Percentiles rank a stretch among this genome's conserved stretches.
Evolutionary conservation across 768 basidiomycete species (phyloP).

Genomic region (Trametes meyenii): DNA sequence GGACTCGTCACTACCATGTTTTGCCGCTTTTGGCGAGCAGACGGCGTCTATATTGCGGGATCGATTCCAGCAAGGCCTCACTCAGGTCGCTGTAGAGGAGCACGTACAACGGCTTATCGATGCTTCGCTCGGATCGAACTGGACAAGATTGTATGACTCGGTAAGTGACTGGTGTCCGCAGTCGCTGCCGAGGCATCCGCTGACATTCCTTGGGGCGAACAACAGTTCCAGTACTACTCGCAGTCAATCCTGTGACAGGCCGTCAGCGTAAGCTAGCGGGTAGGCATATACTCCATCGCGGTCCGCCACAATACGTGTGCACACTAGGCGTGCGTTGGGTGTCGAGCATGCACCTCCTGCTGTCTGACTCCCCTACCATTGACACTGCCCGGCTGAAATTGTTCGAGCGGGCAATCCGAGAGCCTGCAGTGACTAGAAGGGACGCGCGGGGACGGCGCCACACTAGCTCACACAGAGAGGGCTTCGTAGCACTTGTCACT

Average conservation of each 20-base stretch:
- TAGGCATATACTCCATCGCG: background rate
- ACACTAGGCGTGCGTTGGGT: too few species aligned
- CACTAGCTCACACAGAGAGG: too few species aligned
- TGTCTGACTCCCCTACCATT: too few species aligned
- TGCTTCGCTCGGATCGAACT: conserved; percentile 87
- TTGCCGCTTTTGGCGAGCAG: conserved; percentile 86
- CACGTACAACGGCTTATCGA: conserved; percentile 91
- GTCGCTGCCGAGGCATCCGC: too few species aligned
- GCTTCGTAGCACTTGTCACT: too few species aligned
- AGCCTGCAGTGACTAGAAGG: too few species aligned
- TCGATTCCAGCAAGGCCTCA: conserved; percentile 90
- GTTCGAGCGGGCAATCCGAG: too few species aligned
- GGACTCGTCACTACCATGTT: conserved; percentile 91
- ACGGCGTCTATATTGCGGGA: conserved; percentile 88
- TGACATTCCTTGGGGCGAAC: background rate
- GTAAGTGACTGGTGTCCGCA: conserved; percentile 45
- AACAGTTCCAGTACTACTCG: conserved; percentile 90
- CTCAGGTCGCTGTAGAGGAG: conserved; percentile 81
- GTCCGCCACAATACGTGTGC: background rate
- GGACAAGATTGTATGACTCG: conserved; percentile 96
- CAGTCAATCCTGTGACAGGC: conserved; percentile 76
- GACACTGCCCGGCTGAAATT: too few species aligned
- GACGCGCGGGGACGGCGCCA: too few species aligned
- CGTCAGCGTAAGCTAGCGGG: background rate
- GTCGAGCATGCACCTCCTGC: too few species aligned